Conservation (phyloP, 129 eudicot genomes). For the Erigeron canadensis region DNA sequence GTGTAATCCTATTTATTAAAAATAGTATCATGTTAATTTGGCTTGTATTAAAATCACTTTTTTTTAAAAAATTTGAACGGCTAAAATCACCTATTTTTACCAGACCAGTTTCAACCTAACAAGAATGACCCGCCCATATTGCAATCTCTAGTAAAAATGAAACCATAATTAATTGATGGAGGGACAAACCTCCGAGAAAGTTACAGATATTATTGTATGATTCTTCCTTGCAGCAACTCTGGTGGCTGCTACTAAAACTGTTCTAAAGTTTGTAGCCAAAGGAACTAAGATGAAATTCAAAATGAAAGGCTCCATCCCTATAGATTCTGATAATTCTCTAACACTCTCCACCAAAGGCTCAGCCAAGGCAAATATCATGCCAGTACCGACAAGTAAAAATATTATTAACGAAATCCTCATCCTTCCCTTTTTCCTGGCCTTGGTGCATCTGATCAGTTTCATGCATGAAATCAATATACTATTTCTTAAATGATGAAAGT, state of each 20-base stretch:
- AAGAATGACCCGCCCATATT: neutral
- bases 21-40: too few species aligned
- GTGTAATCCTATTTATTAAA: too few species aligned
- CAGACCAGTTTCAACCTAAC: too few species aligned
- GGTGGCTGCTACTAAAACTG: slow-evolving; percentile 55
- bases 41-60: too few species aligned
- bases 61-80: too few species aligned
- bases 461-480: too few species aligned
- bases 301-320: slow-evolving; percentile 44
- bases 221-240: slow-evolving; percentile 42
- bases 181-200: slow-evolving; percentile 60
- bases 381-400: slow-evolving; percentile 42
- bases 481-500: too few species aligned
- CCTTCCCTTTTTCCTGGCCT: too few species aligned
- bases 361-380: slow-evolving; percentile 39
- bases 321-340: slow-evolving; percentile 40
- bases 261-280: slow-evolving; percentile 62
- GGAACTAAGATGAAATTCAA: slow-evolving; percentile 54
- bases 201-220: slow-evolving; percentile 45
- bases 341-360: slow-evolving; percentile 66
- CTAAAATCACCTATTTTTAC: too few species aligned
- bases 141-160: neutral
- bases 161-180: neutral
- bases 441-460: too few species aligned
- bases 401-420: too few species aligned